Base-by-base conservation (phyloP, 169 alveolate species). In the Plasmodium knowlesi region DNA sequence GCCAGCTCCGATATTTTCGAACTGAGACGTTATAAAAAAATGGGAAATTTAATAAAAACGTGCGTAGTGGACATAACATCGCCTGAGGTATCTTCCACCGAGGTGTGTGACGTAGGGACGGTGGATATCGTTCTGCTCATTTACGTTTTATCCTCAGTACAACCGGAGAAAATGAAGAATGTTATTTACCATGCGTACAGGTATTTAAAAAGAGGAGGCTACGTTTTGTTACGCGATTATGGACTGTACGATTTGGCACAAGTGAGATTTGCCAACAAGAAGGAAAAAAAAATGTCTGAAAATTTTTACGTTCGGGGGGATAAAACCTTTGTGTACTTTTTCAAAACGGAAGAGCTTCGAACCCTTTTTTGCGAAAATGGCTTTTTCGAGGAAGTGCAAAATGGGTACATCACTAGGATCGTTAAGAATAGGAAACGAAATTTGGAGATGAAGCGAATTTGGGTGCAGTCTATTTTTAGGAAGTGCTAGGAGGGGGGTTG, bases 241-340 rank as follows among this genome's bases (percentile, higher is more conserved):
- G 99, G 98, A 1, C 92, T 97, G 94, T 98, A 98, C 92, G 99
- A 98, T 90, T 91, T 98, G 94, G 98, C 99, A 3, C 97, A 98
- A 95, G 82, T 98, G 8, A 85, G 98, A 19, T 96, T 98, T 88
- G 99, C 99, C 3, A 92, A 97, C 73, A 96, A 97, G 41, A 95
- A 93, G 61, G 97, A 96, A 82, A 96, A 97, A 88, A 98, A 97
- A 95, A 96, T 98, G 9, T 95, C 97, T 54, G 99, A 98, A 41
- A 97, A 98, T 92, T 98, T 98, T 83, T 98, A 98, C 92, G 97
- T 98, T 25, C 94, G 98, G 28, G 94, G 97, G 43, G 99, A 98
- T 95, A 98, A 98, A 82, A 98, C 99, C 28, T 94, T 98, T 71
- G 98, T 98, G 12, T 98, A 98, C 89, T 98, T 97, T 89, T 98